phyloP scores from a whole-genome alignment of 1,139 yeast species.

The Magnusiomyces magnusii region DNA sequence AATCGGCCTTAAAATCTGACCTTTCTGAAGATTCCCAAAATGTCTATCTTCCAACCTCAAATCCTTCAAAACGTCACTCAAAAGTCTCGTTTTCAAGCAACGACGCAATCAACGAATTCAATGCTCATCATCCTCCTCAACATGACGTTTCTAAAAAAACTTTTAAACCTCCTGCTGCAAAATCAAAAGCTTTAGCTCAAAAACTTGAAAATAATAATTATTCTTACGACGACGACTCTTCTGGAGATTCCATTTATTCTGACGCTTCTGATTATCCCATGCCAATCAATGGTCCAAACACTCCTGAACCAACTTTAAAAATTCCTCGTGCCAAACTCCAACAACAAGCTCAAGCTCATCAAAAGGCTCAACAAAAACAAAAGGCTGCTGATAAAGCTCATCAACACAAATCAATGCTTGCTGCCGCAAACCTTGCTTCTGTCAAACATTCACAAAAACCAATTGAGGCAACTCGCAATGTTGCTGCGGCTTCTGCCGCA shows the following conservation, averaged over 20 bases:
- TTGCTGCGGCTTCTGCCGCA: conserved; percentile 5
- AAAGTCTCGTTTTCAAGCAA: conserved; percentile 5
- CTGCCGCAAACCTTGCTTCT: conserved; percentile 7
- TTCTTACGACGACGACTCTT: conserved; percentile 14
- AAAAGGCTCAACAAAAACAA: not conserved
- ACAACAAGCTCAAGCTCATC: not conserved
- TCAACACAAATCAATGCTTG: not conserved
- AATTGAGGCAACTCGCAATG: not conserved
- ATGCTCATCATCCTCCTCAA: not conserved
- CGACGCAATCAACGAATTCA: conserved; percentile 7
- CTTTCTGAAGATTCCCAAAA: conserved; percentile 9
- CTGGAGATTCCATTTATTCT: conserved; percentile 23
- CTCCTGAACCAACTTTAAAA: not conserved
- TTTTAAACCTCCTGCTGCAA: conserved; percentile 10
- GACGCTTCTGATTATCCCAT: conserved; percentile 23
- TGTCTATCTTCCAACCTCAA: not conserved
- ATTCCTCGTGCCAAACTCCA: not conserved
- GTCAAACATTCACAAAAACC: conserved; percentile 5
- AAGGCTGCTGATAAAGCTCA: not conserved
- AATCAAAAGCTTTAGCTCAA: conserved; percentile 12
- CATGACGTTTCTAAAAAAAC: not conserved
- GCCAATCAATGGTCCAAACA: not conserved
- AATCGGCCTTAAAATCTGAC: conserved; percentile 28
- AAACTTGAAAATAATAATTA: not conserved
- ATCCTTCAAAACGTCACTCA: conserved; percentile 1